These are phyloP conservation scores for Paramecium primaurelia DNA, from an alignment of 73 alveolate genomes.

Conservation along the genomic window DNA sequence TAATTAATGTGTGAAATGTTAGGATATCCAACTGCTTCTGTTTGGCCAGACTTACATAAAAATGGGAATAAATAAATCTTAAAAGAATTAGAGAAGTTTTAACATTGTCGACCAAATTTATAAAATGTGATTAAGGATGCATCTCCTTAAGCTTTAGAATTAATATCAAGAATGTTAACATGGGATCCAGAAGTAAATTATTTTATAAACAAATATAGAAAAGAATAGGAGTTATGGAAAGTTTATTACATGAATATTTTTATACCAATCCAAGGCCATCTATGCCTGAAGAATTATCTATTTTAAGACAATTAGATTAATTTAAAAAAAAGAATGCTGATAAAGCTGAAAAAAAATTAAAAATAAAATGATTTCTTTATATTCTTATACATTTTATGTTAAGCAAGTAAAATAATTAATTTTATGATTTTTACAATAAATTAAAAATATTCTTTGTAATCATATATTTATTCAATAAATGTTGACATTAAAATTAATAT, in stretches of 20 bases:
- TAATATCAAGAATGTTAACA: constrained; percentile 38
- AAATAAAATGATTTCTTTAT: constrained; percentile 12
- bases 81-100: constrained; percentile 57
- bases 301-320: constrained; percentile 18
- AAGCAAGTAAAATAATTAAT: background rate
- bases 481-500: background rate
- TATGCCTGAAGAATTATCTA: constrained; percentile 34
- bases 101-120: constrained; percentile 7
- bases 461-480: background rate
- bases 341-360: background rate
- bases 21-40: constrained; percentile 49
- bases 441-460: background rate
- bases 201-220: background rate
- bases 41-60: constrained; percentile 53
- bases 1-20: constrained; percentile 52
- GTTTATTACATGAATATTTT: background rate
- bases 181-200: constrained; percentile 61
- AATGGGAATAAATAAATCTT: constrained; percentile 35
- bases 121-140: background rate
- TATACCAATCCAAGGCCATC: constrained; percentile 30
- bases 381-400: background rate
- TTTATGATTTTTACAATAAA: background rate
- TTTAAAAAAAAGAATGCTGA: background rate
- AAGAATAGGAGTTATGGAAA: constrained; percentile 4
- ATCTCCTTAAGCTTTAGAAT: constrained; percentile 40